Percentiles rank a stretch among this genome's conserved stretches.
These are phyloP conservation scores for Heimioporus retisporus DNA, from an alignment of 1,284 basidiomycete species.

Conservation along the genomic window DNA sequence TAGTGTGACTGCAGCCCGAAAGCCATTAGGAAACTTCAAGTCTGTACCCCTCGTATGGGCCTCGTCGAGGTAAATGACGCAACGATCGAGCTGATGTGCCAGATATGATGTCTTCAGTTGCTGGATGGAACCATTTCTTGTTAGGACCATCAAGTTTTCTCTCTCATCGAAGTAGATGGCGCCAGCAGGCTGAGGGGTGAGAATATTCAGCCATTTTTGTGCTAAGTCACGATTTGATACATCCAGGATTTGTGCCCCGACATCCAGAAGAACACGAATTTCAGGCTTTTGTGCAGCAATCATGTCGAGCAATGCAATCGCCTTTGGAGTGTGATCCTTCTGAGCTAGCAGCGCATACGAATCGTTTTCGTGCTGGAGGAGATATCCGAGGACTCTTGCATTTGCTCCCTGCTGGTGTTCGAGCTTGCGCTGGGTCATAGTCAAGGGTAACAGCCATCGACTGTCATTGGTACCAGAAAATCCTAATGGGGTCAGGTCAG, in stretches of 20 bases:
- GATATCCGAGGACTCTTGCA: background rate
- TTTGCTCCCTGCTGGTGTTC: background rate
- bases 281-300: background rate
- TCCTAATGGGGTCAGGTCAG: slow-evolving; percentile 7
- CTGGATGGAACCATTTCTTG: slow-evolving; percentile 48
- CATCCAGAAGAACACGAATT: background rate
- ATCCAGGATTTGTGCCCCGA: background rate
- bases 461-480: slow-evolving; percentile 33
- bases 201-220: slow-evolving; percentile 49
- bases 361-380: background rate
- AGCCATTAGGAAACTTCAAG: slow-evolving; percentile 54
- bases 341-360: background rate
- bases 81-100: slow-evolving; percentile 50
- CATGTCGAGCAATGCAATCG: background rate
- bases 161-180: slow-evolving; percentile 56
- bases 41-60: slow-evolving; percentile 66
- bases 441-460: slow-evolving; percentile 18
- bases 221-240: background rate
- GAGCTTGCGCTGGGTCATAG: slow-evolving; percentile 17
- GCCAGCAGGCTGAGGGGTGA: slow-evolving; percentile 40
- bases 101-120: slow-evolving; percentile 53
- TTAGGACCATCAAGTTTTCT: slow-evolving; percentile 52
- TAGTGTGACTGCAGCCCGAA: slow-evolving; percentile 49
- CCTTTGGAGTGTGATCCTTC: background rate
- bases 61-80: slow-evolving; percentile 63